Base-by-base conservation (phyloP, 148 eudicot species). In the Fagopyrum homotropicum region DNA sequence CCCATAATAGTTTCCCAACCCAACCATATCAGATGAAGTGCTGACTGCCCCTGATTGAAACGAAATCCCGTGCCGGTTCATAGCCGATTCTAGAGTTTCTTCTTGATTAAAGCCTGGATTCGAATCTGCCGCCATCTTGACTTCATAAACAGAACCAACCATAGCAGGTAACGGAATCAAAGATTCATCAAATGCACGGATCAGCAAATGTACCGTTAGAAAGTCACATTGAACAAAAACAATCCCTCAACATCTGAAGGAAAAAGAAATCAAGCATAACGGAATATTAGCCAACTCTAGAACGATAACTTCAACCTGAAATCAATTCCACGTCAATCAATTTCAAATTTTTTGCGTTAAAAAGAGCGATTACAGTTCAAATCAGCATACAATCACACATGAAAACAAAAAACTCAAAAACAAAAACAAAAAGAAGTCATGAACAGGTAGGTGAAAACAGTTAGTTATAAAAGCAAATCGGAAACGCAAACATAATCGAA, bases 71-170 rank as follows among this genome's bases (percentile, higher is more conserved):
- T 86, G 89, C 68, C 83, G 80, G 61, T 80, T 84, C 46, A 87
- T 77, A 77, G 85, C 81, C 40, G 89, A 82, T 57, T 83, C 81
- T 7, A 84, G 76, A 55, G 76, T 19, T 12, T 84, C 87, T 22
- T 85, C 90, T 50, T 72, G 85, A 75, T 60, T 87, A 83, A 88
- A 91, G 72, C 97, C 89, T n/a, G 84, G 49, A 80, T 89, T 88
- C 30, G 96, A 83, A 75, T 88, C 85, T 5, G 84, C 84, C 7
- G 88, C 85, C 93, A 89, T 89, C 73, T 80, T 73, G 61, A 50
- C 51, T 49, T 35, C 19, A 50, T 47, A 3, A 40, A 1, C 29
- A 22, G 47, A 50, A 35, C 47, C 71, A 66, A 66, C 40, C 40
- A 1, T 2, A 35, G n/a, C 46, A 43, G 8, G 44, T 15, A 29